Percentiles rank a stretch among this genome's conserved stretches.
These are phyloP conservation scores for Stentor roeselii DNA, from an alignment of 73 alveolate species.

Conservation along the genomic window DNA sequence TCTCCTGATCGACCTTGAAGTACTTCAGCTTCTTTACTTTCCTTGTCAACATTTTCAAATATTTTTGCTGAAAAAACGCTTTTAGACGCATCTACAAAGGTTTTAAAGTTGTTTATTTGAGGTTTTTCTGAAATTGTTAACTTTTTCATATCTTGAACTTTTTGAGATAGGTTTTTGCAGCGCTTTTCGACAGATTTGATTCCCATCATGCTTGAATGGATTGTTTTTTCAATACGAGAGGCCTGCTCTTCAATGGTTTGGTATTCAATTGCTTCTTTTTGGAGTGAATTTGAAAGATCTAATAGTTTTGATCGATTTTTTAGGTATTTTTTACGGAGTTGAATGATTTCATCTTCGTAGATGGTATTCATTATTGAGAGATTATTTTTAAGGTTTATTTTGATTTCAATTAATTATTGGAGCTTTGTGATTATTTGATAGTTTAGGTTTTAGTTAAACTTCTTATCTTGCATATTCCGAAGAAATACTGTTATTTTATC, in stretches of 20 bases:
- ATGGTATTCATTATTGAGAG: background rate
- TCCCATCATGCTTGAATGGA: background rate
- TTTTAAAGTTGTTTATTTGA: background rate
- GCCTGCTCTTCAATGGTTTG: background rate
- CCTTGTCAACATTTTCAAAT: background rate
- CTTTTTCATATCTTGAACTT: background rate
- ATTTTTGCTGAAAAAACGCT: slow-evolving; percentile 5
- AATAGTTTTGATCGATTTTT: background rate
- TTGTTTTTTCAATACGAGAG: background rate
- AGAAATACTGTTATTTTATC: no score
- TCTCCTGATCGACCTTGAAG: slow-evolving; percentile 15
- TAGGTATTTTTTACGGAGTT: background rate
- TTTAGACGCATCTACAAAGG: slow-evolving; percentile 7
- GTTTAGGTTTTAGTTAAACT: no score
- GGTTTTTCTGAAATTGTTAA: background rate
- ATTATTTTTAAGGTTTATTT: no score
- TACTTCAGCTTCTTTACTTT: background rate
- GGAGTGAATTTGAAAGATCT: background rate
- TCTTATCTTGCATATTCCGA: no score
- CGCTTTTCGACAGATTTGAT: background rate
- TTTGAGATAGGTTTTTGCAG: background rate
- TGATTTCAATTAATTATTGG: no score
- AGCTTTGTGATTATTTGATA: no score
- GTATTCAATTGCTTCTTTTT: background rate
- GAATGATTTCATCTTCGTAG: background rate